These are phyloP conservation scores for Chlorella sp. DNA, from an alignment of 139 green algal genomes.

Conservation along the genomic window DNA sequence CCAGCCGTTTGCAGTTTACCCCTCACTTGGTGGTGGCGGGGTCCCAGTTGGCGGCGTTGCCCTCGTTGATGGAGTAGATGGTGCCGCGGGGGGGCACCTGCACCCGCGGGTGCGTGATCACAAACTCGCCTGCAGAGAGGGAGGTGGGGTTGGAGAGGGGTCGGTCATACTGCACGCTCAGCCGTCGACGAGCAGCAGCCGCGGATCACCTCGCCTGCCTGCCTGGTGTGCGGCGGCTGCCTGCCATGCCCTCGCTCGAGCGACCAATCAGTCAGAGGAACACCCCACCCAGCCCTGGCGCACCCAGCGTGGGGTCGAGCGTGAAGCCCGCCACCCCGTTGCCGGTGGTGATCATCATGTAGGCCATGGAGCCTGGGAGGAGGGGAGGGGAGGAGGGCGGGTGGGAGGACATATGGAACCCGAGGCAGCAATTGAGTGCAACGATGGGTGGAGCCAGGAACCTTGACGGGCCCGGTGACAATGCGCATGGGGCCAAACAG, in stretches of 20 bases:
- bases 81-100: conserved; percentile 51
- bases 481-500: too few species aligned
- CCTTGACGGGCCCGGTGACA: too few species aligned
- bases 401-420: too few species aligned
- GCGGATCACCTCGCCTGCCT: too few species aligned
- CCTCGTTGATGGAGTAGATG: conserved; percentile 79
- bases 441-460: too few species aligned
- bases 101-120: conserved; percentile 59
- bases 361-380: conserved; percentile 42
- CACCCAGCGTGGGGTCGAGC: conserved; percentile 62
- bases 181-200: too few species aligned
- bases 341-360: conserved; percentile 68
- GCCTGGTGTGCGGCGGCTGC: too few species aligned
- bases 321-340: conserved; percentile 66
- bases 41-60: conserved; percentile 66
- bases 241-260: too few species aligned
- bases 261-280: too few species aligned
- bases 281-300: not conserved
- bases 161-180: too few species aligned
- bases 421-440: too few species aligned
- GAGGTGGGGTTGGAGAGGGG: not conserved
- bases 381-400: too few species aligned
- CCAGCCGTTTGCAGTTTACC: not conserved
- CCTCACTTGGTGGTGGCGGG: conserved; percentile 52
- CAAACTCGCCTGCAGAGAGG: conserved; percentile 53